These are phyloP conservation scores for Lactifluus pinguis DNA, from an alignment of 768 basidiomycete genomes.

Conservation along the genomic window DNA sequence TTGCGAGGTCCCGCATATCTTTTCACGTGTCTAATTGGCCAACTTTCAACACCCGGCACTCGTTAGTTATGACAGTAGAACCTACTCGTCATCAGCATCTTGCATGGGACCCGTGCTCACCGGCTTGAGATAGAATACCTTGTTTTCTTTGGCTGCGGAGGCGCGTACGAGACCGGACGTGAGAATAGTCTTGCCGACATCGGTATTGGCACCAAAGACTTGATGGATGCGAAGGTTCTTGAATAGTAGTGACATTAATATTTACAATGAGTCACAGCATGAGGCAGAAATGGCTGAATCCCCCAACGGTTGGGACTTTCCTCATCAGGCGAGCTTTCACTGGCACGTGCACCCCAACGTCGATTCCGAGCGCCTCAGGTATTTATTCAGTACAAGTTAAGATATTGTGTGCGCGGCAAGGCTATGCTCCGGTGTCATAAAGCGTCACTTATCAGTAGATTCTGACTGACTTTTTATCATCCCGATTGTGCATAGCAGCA, in stretches of 20 bases:
- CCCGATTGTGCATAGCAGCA: no score
- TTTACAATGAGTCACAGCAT: not conserved
- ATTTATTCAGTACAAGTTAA: no score
- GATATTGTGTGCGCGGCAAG: no score
- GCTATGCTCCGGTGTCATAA: no score
- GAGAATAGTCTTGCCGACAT: slow-evolving; percentile 91
- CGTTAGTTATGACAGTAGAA: not conserved
- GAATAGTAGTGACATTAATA: slow-evolving; percentile 71
- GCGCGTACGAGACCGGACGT: slow-evolving; percentile 78
- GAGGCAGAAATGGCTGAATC: not conserved
- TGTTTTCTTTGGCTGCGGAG: slow-evolving; percentile 45
- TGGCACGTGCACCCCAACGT: no score
- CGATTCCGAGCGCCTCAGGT: no score
- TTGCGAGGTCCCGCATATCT: slow-evolving; percentile 37
- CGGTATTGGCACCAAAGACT: slow-evolving; percentile 92
- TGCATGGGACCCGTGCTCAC: slow-evolving; percentile 77
- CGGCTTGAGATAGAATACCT: slow-evolving; percentile 75
- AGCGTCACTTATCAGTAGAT: no score
- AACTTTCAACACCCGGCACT: slow-evolving; percentile 1
- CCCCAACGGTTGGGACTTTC: no score
- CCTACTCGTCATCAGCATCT: slow-evolving; percentile 79
- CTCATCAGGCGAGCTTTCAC: no score
- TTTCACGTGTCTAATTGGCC: slow-evolving; percentile 49
- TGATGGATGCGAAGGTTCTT: slow-evolving; percentile 81
- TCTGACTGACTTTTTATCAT: no score